Evolutionary conservation across 352 stramenopile genomes (phyloP), one percentile per base, ranked within the genome.

Genomic region (Thalassiosira mediterranea): DNA sequence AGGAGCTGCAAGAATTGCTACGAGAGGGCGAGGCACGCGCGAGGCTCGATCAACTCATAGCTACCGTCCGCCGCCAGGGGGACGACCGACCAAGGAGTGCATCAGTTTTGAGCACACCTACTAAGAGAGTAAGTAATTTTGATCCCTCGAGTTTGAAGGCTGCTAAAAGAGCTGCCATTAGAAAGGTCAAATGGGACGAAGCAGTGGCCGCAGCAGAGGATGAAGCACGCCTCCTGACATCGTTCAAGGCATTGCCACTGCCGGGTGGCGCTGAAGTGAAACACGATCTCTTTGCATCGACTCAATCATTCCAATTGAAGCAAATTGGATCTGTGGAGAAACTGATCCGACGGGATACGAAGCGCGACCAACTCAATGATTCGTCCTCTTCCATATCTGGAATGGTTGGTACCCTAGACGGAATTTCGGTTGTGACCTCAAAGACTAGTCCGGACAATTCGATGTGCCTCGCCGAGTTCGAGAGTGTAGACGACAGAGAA

Each of bases 221-320:
- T 31, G 32, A 54, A 40, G 28, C 47, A 31, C n/a, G 48, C 7
- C 28, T 34, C 21, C 23, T 72, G 25, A 51, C 37, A 19, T 63
- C 59, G 15, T 81, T 81, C n/a, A 72, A 68, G 29, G 72, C 72
- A 1, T 31, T 75, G 7, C 72, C 72, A 15, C 26, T 81, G 13
- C 72, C 72, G 8, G 44, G 66, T 26, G 62, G 67, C 17, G 67
- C 46, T 7, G 48, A 72, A 15, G 58, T 76, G n/a, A 69, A 58
- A 4, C 51, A 70, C 40, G 57, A 82, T 60, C 40, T 72, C 8
- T 67, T 67, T 47, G 60, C 58, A 26, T 47, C 58, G 40, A 81
- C 72, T 2, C 34, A 47, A 37, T 47, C 72, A 28, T 81, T 76
- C 59, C 23, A 75, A 44, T 29, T 25, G 25, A 81, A 76, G 46